phyloP scores from a whole-genome alignment of 2,329 filamentous ascomycete genomes.

The Amphichorda felina region DNA sequence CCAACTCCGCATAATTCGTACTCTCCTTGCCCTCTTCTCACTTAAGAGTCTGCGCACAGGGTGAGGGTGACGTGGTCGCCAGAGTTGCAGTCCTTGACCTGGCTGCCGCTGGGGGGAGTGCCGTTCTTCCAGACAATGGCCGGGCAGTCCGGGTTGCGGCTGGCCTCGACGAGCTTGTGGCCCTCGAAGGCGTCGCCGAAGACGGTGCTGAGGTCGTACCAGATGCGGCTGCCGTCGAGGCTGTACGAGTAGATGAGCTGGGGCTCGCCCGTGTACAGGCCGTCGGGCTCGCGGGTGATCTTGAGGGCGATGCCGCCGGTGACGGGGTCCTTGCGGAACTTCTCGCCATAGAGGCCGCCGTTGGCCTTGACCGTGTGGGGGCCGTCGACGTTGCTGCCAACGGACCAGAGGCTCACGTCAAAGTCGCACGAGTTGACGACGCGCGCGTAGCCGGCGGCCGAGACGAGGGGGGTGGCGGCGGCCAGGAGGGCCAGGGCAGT shows the following conservation, averaged over 20 bases:
- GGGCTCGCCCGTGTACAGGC: constrained; percentile 24
- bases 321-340: constrained; percentile 14
- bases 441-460: not conserved
- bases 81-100: not conserved
- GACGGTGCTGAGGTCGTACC: constrained; percentile 26
- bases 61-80: not conserved
- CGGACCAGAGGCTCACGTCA: constrained; percentile 5
- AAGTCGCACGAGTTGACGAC: not conserved
- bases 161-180: constrained; percentile 16
- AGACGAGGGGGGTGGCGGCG: not conserved
- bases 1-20: too few species aligned
- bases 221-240: constrained; percentile 18
- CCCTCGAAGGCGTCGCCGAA: constrained; percentile 26
- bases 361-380: constrained; percentile 30
- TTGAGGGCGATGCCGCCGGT: constrained; percentile 27
- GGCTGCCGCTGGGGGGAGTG: constrained; percentile 17
- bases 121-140: constrained; percentile 22
- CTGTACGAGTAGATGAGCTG: constrained; percentile 24
- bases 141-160: constrained; percentile 16
- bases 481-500: not conserved
- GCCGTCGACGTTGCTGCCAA: constrained; percentile 51
- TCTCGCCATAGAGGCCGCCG: not conserved
- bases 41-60: not conserved
- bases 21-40: too few species aligned
- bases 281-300: constrained; percentile 33